phyloP scores from a whole-genome alignment of 805 yeast species.

The Yamadazyma olivae region DNA sequence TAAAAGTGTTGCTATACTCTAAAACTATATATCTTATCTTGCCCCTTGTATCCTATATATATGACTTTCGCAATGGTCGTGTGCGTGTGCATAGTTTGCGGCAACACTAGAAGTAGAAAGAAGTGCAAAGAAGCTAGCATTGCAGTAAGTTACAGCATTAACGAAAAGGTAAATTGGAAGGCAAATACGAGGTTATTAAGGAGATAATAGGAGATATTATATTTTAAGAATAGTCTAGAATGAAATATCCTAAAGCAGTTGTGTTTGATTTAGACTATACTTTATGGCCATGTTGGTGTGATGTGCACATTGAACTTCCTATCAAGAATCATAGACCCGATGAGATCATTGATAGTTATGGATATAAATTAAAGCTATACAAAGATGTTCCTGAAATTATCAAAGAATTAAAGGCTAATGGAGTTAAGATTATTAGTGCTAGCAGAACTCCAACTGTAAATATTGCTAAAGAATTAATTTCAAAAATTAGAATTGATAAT shows the following conservation, averaged over 20 bases:
- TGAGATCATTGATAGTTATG: conserved; percentile 49
- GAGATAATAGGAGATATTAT: no score
- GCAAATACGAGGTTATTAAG: no score
- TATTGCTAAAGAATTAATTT: conserved; percentile 65
- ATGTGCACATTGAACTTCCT: conserved; percentile 65
- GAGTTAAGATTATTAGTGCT: conserved; percentile 62
- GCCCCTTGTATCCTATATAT: no score
- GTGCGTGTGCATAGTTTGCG: no score
- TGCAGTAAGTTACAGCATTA: no score
- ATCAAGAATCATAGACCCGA: conserved; percentile 33
- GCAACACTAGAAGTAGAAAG: no score
- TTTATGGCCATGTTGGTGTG: conserved; percentile 84
- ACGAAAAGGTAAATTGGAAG: no score
- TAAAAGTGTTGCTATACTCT: no score
- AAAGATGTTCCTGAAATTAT: conserved; percentile 68
- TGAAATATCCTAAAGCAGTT: conserved; percentile 35
- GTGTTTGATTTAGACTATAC: conserved; percentile 79
- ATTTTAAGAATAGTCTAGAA: no score
- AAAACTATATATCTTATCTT: no score
- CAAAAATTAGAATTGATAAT: conserved; percentile 50
- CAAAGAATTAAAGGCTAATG: conserved; percentile 43
- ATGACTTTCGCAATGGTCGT: no score
- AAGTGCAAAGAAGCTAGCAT: no score
- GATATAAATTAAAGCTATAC: conserved; percentile 56
- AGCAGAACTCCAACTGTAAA: conserved; percentile 77